Evolutionary conservation across 768 basidiomycete genomes (phyloP).

Genomic region (Tylopilus vinaceipallidus): DNA sequence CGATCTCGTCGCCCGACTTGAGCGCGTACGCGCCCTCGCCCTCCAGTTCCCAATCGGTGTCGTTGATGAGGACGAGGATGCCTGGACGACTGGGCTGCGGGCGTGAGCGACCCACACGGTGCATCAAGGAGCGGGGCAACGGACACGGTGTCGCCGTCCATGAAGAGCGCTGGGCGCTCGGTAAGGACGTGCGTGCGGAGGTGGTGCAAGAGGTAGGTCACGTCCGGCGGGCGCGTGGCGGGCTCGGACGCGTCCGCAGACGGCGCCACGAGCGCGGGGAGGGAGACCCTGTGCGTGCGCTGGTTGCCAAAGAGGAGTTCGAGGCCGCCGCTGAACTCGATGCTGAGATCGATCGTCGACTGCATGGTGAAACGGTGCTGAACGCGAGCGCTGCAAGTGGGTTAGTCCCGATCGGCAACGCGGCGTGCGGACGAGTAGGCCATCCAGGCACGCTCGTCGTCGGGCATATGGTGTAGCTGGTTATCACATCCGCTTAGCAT

Average conservation of each 20-base stretch:
- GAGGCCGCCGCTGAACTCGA: conserved; percentile 84
- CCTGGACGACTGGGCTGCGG: conserved; percentile 68
- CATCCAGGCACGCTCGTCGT: no score
- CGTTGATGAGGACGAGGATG: conserved; percentile 94
- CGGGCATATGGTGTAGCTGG: conserved; percentile 41
- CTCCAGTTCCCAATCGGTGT: conserved; percentile 97
- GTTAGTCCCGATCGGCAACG: no score
- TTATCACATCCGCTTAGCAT: conserved; percentile 42
- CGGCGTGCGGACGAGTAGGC: no score
- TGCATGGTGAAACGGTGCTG: no score
- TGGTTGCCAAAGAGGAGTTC: conserved; percentile 80
- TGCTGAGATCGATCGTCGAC: conserved; percentile 42
- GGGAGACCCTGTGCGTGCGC: conserved; percentile 52
- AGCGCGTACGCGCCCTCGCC: conserved; percentile 87
- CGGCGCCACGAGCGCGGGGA: conserved; percentile 45
- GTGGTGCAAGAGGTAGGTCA: conserved; percentile 77
- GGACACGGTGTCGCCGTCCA: conserved; percentile 84
- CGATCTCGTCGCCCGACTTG: conserved; percentile 80
- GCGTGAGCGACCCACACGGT: no score
- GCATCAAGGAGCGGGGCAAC: no score
- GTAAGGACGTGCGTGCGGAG: conserved; percentile 75
- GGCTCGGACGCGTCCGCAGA: not conserved
- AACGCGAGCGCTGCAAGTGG: no score
- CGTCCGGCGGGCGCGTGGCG: conserved; percentile 42
- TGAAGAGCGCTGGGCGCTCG: conserved; percentile 86